Conservation (phyloP, 176 grass and related monocot genomes). For the Luzula sylvatica region DNA sequence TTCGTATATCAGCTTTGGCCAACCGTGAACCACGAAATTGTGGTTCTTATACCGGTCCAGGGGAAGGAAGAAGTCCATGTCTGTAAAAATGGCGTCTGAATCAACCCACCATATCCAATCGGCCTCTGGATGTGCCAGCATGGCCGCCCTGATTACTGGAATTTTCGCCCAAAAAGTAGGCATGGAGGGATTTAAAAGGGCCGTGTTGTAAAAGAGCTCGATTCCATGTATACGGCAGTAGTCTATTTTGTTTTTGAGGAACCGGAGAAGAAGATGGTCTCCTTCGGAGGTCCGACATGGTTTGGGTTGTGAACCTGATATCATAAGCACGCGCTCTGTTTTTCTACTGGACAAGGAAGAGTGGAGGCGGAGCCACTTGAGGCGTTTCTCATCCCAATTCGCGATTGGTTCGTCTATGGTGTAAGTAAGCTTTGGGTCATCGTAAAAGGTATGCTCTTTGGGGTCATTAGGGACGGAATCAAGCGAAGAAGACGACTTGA, state of each 20-base stretch:
- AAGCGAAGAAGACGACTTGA: background rate
- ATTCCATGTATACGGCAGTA: slow-evolving; percentile 78
- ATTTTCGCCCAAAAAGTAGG: slow-evolving; percentile 70
- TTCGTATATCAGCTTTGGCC: slow-evolving; percentile 47
- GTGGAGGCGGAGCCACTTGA: slow-evolving; percentile 42
- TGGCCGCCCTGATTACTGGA: slow-evolving; percentile 53
- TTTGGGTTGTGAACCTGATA: slow-evolving; percentile 69
- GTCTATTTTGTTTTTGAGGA: slow-evolving; percentile 82
- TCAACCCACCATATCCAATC: slow-evolving; percentile 99
- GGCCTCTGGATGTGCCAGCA: slow-evolving; percentile 76
- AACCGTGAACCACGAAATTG: slow-evolving; percentile 79
- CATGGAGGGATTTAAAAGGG: slow-evolving; percentile 57
- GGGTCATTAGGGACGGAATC: background rate
- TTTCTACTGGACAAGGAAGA: slow-evolving; percentile 3
- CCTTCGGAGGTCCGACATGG: slow-evolving; percentile 46
- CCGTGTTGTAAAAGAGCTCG: slow-evolving; percentile 69
- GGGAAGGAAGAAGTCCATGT: slow-evolving; percentile 77
- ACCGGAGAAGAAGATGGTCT: slow-evolving; percentile 51
- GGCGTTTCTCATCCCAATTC: slow-evolving; percentile 73
- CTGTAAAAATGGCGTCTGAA: slow-evolving; percentile 87
- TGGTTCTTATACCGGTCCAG: slow-evolving; percentile 36
- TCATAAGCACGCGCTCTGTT: slow-evolving; percentile 54
- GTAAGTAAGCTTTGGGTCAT: slow-evolving; percentile 56
- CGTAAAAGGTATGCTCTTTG: slow-evolving; percentile 48
- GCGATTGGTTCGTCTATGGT: slow-evolving; percentile 43